A percentile compares a stretch with the other conserved stretches of the same genome.
phyloP scores from a whole-genome alignment of 2,329 filamentous ascomycete species.

The Cyphellophora europaea region DNA sequence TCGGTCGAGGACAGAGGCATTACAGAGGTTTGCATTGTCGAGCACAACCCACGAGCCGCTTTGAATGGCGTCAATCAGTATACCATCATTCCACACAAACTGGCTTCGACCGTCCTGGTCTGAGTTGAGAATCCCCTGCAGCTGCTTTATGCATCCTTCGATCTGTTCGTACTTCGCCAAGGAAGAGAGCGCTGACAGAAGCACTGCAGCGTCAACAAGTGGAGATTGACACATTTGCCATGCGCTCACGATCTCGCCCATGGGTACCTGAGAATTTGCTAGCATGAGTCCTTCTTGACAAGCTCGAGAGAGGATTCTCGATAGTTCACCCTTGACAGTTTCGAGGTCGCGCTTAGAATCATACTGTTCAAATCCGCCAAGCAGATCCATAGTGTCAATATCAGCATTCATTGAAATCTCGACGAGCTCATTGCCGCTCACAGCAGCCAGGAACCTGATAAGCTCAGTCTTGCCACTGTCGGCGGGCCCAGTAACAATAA shows the following conservation, averaged over 20 bases:
- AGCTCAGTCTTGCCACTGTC: slow-evolving; percentile 81
- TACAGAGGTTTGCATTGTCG: slow-evolving; percentile 96
- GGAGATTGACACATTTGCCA: background rate
- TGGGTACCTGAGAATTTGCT: slow-evolving; percentile 1
- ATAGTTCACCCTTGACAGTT: slow-evolving; percentile 46
- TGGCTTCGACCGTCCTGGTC: background rate
- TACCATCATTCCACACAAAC: slow-evolving; percentile 94
- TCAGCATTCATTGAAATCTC: slow-evolving; percentile 89
- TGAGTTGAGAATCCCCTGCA: background rate
- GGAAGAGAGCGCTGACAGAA: background rate
- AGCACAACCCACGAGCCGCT: slow-evolving; percentile 86
- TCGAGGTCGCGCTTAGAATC: slow-evolving; percentile 69
- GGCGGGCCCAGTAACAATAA: slow-evolving; percentile 76
- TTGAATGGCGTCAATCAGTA: slow-evolving; percentile 78
- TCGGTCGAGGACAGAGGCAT: slow-evolving; percentile 84
- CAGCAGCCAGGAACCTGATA: slow-evolving; percentile 68
- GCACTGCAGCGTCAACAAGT: background rate
- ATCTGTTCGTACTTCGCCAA: background rate
- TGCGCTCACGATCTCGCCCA: slow-evolving; percentile 20
- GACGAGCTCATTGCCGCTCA: slow-evolving; percentile 65
- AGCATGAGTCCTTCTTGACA: slow-evolving; percentile 8
- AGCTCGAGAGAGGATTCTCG: slow-evolving; percentile 42
- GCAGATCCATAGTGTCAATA: slow-evolving; percentile 92
- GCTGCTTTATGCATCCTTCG: too few relatives aligned
- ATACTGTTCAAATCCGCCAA: slow-evolving; percentile 92